phyloP scores from a whole-genome alignment of 305 asterid species.

The Rubia balearica region DNA sequence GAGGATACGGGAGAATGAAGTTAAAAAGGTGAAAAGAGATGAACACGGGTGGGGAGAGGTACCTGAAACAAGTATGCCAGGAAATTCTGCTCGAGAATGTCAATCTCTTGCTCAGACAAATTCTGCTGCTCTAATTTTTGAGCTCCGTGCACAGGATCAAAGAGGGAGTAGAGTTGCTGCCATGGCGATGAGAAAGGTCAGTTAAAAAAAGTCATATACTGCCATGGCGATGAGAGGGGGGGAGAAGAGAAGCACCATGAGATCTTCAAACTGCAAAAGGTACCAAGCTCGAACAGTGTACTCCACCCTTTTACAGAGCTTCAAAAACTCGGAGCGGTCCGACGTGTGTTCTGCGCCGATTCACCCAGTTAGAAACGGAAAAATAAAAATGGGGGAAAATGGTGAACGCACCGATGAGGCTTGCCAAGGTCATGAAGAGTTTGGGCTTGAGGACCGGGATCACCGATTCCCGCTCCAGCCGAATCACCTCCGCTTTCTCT shows the following conservation, averaged over 20 bases:
- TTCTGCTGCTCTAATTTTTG: conserved; percentile 86
- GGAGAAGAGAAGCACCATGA: conserved; percentile 49
- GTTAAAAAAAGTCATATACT: no score
- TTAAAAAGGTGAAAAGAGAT: background rate
- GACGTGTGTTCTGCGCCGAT: conserved; percentile 60
- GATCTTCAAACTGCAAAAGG: conserved; percentile 94
- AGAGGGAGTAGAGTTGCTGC: conserved; percentile 95
- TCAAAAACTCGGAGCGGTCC: conserved; percentile 86
- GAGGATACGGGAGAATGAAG: conserved; percentile 11
- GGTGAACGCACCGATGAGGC: conserved; percentile 62
- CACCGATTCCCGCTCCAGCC: conserved; percentile 86
- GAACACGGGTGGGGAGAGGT: conserved; percentile 16
- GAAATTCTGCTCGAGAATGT: conserved; percentile 83
- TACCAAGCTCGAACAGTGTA: conserved; percentile 98
- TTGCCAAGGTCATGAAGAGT: conserved; percentile 79
- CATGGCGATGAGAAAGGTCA: no score
- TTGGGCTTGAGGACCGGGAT: conserved; percentile 93
- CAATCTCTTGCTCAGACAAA: conserved; percentile 63
- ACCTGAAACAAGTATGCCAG: conserved; percentile 83
- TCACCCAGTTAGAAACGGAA: background rate
- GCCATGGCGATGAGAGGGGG: no score
- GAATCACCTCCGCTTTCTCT: conserved; percentile 58
- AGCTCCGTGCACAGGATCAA: conserved; percentile 84
- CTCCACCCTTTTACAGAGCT: conserved; percentile 95
- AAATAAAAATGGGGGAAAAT: no score